Base-by-base conservation (phyloP, 2,329 filamentous ascomycete genomes). In the Aspergillus sp. region DNA sequence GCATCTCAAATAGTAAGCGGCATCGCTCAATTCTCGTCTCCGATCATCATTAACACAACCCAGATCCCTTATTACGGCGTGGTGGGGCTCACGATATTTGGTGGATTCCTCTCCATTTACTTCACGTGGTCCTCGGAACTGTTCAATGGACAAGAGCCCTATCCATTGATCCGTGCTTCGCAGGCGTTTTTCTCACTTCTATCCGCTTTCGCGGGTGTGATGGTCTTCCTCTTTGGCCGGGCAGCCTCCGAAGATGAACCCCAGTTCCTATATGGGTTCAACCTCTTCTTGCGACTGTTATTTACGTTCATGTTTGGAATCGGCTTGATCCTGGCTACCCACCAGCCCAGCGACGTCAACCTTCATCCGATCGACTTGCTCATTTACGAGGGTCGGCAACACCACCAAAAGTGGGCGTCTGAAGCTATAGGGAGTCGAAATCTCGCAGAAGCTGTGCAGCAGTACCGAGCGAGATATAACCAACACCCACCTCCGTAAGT, bases 361-460 rank as follows among this genome's bases (percentile, higher is more conserved):
- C 72, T 73, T 34, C 82, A 85, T 61, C 81, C 83, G 0, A 83
- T 85, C 46, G 78, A 82, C 48, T 62, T 75, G 32, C 71, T 85
- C 16, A 80, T 85, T 23, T 75, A 78, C 43, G 68, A 79, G 16
- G 81, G 77, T 14, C 71, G 73, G 45, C 55, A 68, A 2, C 70
- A 75, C 42, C 79, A 84, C 57, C 67, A 79, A n/a, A 59, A 65
- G 4, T 85, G 81, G 68, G 57, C 75, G 9, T 68, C 70, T 11
- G 73, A 79, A 56, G 77, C 81, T 10, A 70, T 73, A 20, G 65
- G 64, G 36, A 83, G 80, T 62, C 70, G 66, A 14, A 78, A 69
- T 10, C 65, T 85, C 1, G 61, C 68, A 29, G 74, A 79, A 53
- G 81, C 81, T 21, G 77, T 81, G 5, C 56, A 66, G 17, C 72